Base-by-base conservation (phyloP, 2,329 filamentous ascomycete genomes). In the Alternaria postmessia region DNA sequence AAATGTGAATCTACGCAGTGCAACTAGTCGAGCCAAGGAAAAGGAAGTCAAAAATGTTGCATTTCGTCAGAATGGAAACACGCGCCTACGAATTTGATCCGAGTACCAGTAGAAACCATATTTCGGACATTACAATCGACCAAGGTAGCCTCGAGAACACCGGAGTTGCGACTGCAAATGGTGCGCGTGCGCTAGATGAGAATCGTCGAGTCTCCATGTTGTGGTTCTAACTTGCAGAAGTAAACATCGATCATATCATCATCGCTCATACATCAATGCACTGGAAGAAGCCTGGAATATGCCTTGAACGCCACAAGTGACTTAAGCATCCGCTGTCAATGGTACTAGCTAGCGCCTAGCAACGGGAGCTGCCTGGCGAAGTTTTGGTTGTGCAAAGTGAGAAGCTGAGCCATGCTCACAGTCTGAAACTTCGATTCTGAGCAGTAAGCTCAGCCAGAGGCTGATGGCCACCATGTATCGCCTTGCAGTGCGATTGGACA, bases 301-400 rank as follows among this genome's bases (percentile, higher is more conserved):
- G 38, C 38, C 22, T 44, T 39, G 36, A 26, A 59, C 65, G 63
- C 61, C 68, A 60, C 59, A 48, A 51, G 18, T 59, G 62, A 63
- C 57, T 60, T 57, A 63, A 65, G 62, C 57, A 61, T 59, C 51
- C 47, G 62, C 59, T 57, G 61, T 71, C 63, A 67, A 63, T 44
- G 51, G 14, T 34, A 7, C 54, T 68, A 67, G 68, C 63, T 62
- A 46, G 62, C 57, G 54, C 66, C 63, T 59, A 46, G 49, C 42
- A 53, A 63, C 61, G 69, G 68, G 61, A 62, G 59, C 52, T 57
- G 51, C 54, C 63, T 63, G 51, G 51, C 47, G 36, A 20, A 48
- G 46, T 20, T 48, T 54, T 51, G 48, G 36, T 26, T 7, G 39
- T 52, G 41, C 57, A 53, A 43, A 51, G 46, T 49, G 49, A 46